These are phyloP conservation scores for Rhododendron vialii DNA, from an alignment of 148 eudicot species.

Conservation along the genomic window DNA sequence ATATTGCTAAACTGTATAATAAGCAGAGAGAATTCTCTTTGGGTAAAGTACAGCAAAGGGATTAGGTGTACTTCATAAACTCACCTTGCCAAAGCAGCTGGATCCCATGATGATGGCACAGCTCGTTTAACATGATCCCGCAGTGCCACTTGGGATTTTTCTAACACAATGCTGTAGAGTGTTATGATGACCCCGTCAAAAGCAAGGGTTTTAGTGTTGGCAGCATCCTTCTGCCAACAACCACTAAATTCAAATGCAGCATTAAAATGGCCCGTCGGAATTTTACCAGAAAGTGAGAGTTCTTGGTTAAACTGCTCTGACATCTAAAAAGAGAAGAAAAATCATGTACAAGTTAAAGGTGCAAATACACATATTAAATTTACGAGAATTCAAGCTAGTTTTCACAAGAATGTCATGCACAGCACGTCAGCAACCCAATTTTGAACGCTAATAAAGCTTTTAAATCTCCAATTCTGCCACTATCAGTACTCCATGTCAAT, in stretches of 20 bases:
- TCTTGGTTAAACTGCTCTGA: conserved; percentile 55
- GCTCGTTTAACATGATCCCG: conserved; percentile 40
- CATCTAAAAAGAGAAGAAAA: conserved; percentile 30
- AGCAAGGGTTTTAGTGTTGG: conserved; percentile 46
- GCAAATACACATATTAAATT: neutral
- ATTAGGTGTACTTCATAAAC: neutral
- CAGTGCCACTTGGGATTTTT: conserved; percentile 38
- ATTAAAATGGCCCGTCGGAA: conserved; percentile 53
- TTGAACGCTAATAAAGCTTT: neutral
- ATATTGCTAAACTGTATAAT: neutral
- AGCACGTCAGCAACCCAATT: neutral
- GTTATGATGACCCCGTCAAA: conserved; percentile 47
- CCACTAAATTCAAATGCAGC: conserved; percentile 46
- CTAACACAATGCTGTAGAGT: conserved; percentile 40
- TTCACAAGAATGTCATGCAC: neutral
- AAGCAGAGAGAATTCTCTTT: neutral
- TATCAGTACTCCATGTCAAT: neutral
- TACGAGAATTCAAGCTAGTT: neutral
- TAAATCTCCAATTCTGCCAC: neutral
- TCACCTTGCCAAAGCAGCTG: conserved; percentile 49
- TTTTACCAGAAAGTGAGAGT: conserved; percentile 40
- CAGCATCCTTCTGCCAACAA: conserved; percentile 59
- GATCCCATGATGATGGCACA: conserved; percentile 57
- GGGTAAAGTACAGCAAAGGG: neutral
- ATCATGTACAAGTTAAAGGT: conserved; percentile 4